Base-by-base conservation (phyloP, 1,139 yeast species). In the Magnusiomyces suaveolens region DNA sequence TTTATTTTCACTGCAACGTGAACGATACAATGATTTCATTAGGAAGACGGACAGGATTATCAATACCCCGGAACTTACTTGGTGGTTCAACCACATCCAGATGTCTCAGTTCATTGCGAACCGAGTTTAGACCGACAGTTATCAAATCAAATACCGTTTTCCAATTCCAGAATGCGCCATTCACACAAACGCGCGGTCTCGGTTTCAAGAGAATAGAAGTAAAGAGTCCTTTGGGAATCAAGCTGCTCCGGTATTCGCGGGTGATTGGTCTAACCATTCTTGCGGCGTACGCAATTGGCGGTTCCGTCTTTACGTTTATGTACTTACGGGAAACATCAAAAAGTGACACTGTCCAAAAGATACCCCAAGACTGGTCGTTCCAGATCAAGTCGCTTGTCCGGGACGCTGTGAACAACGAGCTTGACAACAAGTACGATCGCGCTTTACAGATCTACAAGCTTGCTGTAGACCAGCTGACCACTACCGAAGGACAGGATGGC, bases 311-410 rank as follows among this genome's bases (percentile, higher is more conserved):
- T 12, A 58, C 60, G 3, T 61, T 56, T 1, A 62, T 62, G 1
- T 68, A 66, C 51, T 59, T 57, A 43, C 60, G 60, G 16, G 59
- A 61, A 1, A 48, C 57, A 0, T 58, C 54, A 26, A 62, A 57
- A 43, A 56, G 66, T 8, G 65, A 66, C 29, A 56, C 60, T 16
- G 60, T 62, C 23, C 72, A 69, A 56, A 59, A 58, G 1, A 60
- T 69, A 48, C 66, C 70, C 0, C 44, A 52, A 0, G 66, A 63
- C n/a, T 69, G 72, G 71, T 55, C 69, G 1, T 54, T 65, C n/a
- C 44, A 57, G 24, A 59, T 65, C n/a, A 66, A 60, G 48, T 43
- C 64, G 10, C 55, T 64, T 16, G 65, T 62, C 1, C 57, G 68
- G 33, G 59, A 64, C 1, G 73, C 68, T 1, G 67, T 69, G 1